Base-by-base conservation (phyloP, 2,329 filamentous ascomycete species). In the Fusarium hainanense region DNA sequence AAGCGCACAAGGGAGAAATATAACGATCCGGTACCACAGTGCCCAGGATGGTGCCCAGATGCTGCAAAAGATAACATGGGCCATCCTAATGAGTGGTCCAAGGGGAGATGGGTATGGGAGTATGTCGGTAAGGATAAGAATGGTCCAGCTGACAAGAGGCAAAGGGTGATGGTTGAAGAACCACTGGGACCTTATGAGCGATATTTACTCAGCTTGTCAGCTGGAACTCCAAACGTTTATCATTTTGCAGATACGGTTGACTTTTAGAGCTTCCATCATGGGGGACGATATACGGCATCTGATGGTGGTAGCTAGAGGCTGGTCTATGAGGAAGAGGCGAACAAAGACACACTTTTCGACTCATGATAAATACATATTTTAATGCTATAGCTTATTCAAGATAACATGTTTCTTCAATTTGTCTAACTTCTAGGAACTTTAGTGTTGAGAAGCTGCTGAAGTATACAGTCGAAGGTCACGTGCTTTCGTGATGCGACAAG, bases 71-170 rank as follows among this genome's bases (percentile, higher is more conserved):
- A 75, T 27, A 64, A 68, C 10, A 67, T 71, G 14, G 71, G 70
- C 6, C 60, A 69, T 18, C 71, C 71, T 8, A 69, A 75, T 5
- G 73, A 75, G 6, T 75, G 71, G 34, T 68, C 75, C 10, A 71
- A 78, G 28, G 75, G 75, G 2, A 79, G 83, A 40, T 89, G 86
- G 86, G 77, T 85, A 3, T 89, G 86, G 86, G 82, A 85, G 72
- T 89, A 86, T 48, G 73, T 77, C 18, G 86, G 86, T 0, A 76
- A 79, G 0, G 79, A 85, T 55, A 69, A 72, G 21, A 72, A 79
- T 4, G 83, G 83, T 10, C 83, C 84, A 4, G 71, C 71, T 12
- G 72, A 80, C 21, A 82, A 82, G 46, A 76, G 69, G 46, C 75
- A 80, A 66, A 77, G 77, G 25, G 77, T 81, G 28, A 78, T 89